Percentiles rank a stretch among this genome's conserved stretches.
phyloP scores from a whole-genome alignment of 176 grass and related monocot species.

The Avena sativa region DNA sequence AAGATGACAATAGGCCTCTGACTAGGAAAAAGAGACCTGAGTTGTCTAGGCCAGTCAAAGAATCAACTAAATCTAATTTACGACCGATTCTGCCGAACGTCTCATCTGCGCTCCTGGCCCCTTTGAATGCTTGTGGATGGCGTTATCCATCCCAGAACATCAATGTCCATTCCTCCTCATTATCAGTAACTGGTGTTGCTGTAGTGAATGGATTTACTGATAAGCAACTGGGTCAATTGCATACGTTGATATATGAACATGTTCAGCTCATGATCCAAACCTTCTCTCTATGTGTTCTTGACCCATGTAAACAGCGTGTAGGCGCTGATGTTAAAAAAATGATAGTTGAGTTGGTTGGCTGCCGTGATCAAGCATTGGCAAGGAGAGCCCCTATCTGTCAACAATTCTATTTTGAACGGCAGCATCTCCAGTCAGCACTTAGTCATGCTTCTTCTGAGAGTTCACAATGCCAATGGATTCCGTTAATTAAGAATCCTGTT shows the following conservation, averaged over 20 bases:
- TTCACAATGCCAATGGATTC: constrained; percentile 59
- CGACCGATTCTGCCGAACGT: constrained; percentile 68
- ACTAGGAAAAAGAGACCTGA: constrained; percentile 71
- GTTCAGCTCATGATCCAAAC: constrained; percentile 90
- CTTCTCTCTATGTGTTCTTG: constrained; percentile 87
- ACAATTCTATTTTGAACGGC: constrained; percentile 50
- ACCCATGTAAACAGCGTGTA: constrained; percentile 69
- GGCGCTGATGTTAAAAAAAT: constrained; percentile 68
- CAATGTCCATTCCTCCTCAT: constrained; percentile 31
- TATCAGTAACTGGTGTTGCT: constrained; percentile 44
- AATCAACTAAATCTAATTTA: constrained; percentile 51
- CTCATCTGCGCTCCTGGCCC: constrained; percentile 38
- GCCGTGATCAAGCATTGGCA: constrained; percentile 72
- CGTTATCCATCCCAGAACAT: constrained; percentile 52
- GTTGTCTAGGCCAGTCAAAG: constrained; percentile 46
- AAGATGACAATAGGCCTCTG: constrained; percentile 57
- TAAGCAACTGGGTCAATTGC: constrained; percentile 76
- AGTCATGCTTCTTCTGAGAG: constrained; percentile 50
- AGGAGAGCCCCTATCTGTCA: constrained; percentile 57
- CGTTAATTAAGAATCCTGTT: constrained; percentile 69
- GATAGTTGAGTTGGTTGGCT: constrained; percentile 78
- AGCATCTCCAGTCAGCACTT: constrained; percentile 54
- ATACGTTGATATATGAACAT: constrained; percentile 82
- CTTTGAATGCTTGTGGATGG: constrained; percentile 47
- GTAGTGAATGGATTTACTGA: constrained; percentile 67